Evolutionary conservation across 768 basidiomycete species (phyloP).

Genomic region (Macrolepiota dolichaula): DNA sequence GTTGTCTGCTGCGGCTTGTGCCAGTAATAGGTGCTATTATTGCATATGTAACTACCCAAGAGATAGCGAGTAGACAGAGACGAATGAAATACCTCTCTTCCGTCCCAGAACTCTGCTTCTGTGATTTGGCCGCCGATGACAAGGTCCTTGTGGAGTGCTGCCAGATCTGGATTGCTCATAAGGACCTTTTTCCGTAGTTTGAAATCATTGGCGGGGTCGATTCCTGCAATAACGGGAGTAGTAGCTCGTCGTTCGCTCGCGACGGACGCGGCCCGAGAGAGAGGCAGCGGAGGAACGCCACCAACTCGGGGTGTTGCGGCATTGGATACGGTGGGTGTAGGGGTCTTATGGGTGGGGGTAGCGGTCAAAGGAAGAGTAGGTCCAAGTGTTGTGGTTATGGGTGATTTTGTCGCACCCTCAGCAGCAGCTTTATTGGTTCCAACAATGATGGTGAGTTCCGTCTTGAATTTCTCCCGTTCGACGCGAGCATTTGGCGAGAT

Average conservation of each 20-base stretch:
- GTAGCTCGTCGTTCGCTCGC: slow-evolving; percentile 49
- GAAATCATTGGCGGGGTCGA: slow-evolving; percentile 65
- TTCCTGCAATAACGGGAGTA: slow-evolving; percentile 48
- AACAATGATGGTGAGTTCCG: slow-evolving; percentile 73
- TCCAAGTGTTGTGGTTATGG: slow-evolving; percentile 11
- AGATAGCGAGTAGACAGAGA: slow-evolving; percentile 9
- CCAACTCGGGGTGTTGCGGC: slow-evolving; percentile 22
- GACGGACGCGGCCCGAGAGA: slow-evolving; percentile 63
- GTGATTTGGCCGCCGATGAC: slow-evolving; percentile 83
- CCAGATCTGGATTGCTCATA: slow-evolving; percentile 73
- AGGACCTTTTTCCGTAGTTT: slow-evolving; percentile 77
- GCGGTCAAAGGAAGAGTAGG: slow-evolving; percentile 27
- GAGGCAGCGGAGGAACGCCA: slow-evolving; percentile 39
- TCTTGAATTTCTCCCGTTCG: slow-evolving; percentile 84
- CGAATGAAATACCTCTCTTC: slow-evolving; percentile 66
- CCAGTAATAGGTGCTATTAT: slow-evolving; percentile 67
- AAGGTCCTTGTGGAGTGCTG: slow-evolving; percentile 80
- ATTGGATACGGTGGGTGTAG: slow-evolving; percentile 20
- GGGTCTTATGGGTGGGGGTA: slow-evolving; percentile 12
- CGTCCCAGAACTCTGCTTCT: slow-evolving; percentile 97
- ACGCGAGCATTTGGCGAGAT: slow-evolving; percentile 57
- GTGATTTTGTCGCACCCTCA: slow-evolving; percentile 18
- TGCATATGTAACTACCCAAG: slow-evolving; percentile 14
- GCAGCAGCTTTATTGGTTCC: slow-evolving; percentile 58
- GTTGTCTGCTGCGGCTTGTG: slow-evolving; percentile 68